Conservation (phyloP, 306 rosid genomes). For the Corylus avellana region DNA sequence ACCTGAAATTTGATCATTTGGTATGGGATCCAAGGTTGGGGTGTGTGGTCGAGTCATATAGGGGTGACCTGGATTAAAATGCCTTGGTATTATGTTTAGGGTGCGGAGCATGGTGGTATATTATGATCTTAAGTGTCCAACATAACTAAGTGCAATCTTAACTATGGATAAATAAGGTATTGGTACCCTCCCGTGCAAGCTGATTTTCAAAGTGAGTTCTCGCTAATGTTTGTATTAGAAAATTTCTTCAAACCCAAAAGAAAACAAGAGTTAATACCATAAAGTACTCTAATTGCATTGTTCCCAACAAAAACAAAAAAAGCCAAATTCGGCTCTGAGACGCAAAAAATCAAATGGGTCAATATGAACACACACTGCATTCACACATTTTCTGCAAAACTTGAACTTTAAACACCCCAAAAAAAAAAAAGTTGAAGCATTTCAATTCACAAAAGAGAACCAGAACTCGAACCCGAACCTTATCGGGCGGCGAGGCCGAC, state of each 20-base stretch:
- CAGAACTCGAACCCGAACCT: conserved; percentile 35
- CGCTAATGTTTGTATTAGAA: too few species aligned
- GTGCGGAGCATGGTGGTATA: too few species aligned
- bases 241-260: neutral
- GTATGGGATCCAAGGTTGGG: too few species aligned
- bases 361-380: neutral
- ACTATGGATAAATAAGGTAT: too few species aligned
- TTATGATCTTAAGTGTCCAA: too few species aligned
- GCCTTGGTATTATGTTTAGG: too few species aligned
- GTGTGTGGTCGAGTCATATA: too few species aligned
- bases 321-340: neutral
- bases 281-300: neutral
- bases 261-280: neutral
- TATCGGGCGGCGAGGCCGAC: conserved; percentile 76
- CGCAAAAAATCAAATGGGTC: neutral
- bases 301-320: neutral
- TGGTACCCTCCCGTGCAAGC: too few species aligned
- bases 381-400: neutral
- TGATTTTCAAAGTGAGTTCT: too few species aligned
- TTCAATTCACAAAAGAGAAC: neutral
- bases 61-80: too few species aligned
- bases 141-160: too few species aligned
- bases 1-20: too few species aligned
- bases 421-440: neutral
- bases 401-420: neutral